Conservation (phyloP, 345 rosid species). For the Citrus unshiu region DNA sequence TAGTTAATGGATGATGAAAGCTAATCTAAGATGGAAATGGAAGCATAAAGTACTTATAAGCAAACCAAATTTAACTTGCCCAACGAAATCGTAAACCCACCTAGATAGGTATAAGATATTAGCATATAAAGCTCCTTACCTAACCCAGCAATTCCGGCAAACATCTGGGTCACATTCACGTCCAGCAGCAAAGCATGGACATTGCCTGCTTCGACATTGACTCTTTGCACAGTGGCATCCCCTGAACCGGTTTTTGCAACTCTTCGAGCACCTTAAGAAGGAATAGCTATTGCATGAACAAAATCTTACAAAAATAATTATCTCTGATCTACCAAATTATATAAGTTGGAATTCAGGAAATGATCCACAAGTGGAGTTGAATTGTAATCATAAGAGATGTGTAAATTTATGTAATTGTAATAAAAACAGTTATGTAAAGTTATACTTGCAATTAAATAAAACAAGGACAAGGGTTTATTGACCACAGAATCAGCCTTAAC, state of each 20-base stretch:
- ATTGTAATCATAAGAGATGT: background rate
- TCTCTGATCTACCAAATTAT: background rate
- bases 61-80: background rate
- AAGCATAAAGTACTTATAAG: background rate
- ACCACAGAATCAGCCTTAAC: background rate
- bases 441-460: background rate
- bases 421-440: background rate
- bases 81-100: background rate
- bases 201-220: conserved; percentile 97
- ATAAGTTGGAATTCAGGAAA: background rate
- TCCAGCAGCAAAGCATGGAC: conserved; percentile 99
- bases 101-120: background rate
- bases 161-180: conserved; percentile 99
- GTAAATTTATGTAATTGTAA: background rate
- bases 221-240: conserved; percentile 99
- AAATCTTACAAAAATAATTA: background rate
- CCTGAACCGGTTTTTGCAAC: conserved; percentile 95
- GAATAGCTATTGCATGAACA: conserved; percentile 10
- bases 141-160: conserved; percentile 80
- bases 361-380: background rate
- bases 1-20: background rate
- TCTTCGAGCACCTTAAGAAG: conserved; percentile 80
- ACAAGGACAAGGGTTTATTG: background rate
- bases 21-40: background rate
- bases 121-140: conserved; percentile 40